phyloP scores from a whole-genome alignment of 257 asterid species.

The Eucommia ulmoides region DNA sequence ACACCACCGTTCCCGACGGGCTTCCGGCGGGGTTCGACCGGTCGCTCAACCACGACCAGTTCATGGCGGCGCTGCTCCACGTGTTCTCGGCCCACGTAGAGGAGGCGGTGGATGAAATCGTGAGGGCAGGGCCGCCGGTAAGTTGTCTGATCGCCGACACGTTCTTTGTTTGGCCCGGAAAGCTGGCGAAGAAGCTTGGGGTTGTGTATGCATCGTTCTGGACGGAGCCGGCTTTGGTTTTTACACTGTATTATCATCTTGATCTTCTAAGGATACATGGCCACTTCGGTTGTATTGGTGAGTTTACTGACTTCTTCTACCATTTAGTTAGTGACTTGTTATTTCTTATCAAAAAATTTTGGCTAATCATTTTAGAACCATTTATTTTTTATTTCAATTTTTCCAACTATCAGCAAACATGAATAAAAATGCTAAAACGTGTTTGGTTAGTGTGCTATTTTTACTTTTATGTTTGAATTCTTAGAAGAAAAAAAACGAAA shows the following conservation, averaged over 20 bases:
- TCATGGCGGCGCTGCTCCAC: slow-evolving; percentile 34
- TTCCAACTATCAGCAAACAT: neutral
- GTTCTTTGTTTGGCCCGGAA: slow-evolving; percentile 37
- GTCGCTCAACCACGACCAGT: slow-evolving; percentile 31
- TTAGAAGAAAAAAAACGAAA: too few species aligned
- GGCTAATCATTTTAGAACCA: too few species aligned
- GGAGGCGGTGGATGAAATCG: slow-evolving; percentile 18
- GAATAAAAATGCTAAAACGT: neutral
- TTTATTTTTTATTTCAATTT: too few species aligned
- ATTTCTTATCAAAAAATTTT: too few species aligned
- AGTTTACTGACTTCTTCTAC: neutral
- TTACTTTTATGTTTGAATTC: neutral
- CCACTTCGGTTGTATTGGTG: slow-evolving; percentile 38
- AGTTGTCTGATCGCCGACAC: slow-evolving; percentile 43
- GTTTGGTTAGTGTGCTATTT: neutral
- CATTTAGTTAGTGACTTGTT: neutral
- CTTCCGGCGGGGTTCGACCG: slow-evolving; percentile 29
- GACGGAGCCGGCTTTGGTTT: slow-evolving; percentile 41
- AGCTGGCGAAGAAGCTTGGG: slow-evolving; percentile 29
- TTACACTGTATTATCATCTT: slow-evolving; percentile 33
- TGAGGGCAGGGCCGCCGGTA: slow-evolving; percentile 17
- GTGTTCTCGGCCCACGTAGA: slow-evolving; percentile 40
- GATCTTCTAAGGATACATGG: slow-evolving; percentile 34
- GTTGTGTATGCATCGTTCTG: slow-evolving; percentile 26
- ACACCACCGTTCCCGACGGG: slow-evolving; percentile 33